Percentiles rank a stretch among this genome's conserved stretches.
These are phyloP conservation scores for Glomus cerebriforme DNA, from an alignment of 192 early-diverging fungal species.

Conservation along the genomic window DNA sequence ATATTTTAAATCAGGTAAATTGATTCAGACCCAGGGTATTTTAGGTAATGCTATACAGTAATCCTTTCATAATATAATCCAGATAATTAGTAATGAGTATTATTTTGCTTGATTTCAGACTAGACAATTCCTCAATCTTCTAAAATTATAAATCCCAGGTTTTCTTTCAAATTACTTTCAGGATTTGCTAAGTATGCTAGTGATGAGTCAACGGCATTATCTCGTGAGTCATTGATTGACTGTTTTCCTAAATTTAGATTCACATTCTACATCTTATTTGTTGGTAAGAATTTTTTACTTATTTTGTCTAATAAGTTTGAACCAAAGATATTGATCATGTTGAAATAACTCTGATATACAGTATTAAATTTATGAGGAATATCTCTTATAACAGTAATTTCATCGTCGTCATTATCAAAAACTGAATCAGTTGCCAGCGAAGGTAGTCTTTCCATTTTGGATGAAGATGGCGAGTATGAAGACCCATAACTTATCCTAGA, in stretches of 20 bases:
- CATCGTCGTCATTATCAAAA: neutral
- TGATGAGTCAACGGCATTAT: conserved; percentile 1
- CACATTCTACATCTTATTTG: conserved; percentile 10
- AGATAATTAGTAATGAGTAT: conserved; percentile 12
- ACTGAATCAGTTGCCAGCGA: conserved; percentile 9
- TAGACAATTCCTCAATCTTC: neutral
- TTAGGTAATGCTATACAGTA: no score
- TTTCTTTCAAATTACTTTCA: conserved; percentile 7
- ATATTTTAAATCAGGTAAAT: no score
- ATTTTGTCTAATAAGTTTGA: conserved; percentile 6
- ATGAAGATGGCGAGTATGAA: conserved; percentile 25
- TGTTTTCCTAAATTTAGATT: conserved; percentile 16
- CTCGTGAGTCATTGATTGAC: conserved; percentile 13
- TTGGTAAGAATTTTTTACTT: neutral
- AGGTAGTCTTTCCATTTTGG: conserved; percentile 17
- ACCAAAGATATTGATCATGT: conserved; percentile 12
- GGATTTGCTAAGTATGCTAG: neutral
- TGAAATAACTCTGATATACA: conserved; percentile 4
- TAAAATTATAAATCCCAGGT: conserved; percentile 6
- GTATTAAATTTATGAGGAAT: neutral
- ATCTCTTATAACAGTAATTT: conserved; percentile 5
- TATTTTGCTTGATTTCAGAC: conserved; percentile 4
- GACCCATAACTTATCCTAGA: conserved; percentile 17
- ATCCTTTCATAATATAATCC: conserved; percentile 15
- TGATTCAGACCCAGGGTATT: no score